Evolutionary conservation across 345 rosid species (phyloP), one percentile per base, ranked within the genome.

Genomic region (Nephelium lappaceum): DNA sequence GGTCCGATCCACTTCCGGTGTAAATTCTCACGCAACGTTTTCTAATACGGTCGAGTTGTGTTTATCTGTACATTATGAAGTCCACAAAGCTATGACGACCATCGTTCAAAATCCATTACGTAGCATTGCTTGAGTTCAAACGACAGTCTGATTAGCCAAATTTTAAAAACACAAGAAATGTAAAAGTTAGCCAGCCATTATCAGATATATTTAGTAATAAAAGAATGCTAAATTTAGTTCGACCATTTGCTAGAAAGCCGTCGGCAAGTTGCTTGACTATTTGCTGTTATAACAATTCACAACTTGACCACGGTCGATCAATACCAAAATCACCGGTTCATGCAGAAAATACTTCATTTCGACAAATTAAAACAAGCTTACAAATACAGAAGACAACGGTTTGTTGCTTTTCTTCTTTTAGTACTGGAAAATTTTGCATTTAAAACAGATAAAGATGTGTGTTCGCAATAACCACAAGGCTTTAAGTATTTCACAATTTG

Each of bases 1-100:
- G 97, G 97, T 47, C 86, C 15, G 80, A 86, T 74, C 87, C 81
- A 15, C 69, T 76, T 19, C 77, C 84, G 16, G 11, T 61, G 62
- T 87, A 83, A 75, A 69, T 68, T 81, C 60, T 41, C 69, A 31
- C 55, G 58, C 23, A 18, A 53, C 47, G 63, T 38, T 41, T 18
- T 19, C 51, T 8, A 43, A 19, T 5, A 23, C 47, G 2, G 45
- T 45, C 51, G 24, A 18, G 3, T 23, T 11, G 21, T 45, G 61
- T 27, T 53, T 45, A 27, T 47, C 25, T 31, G 65, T 23, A 23
- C 42, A 19, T 41, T 69, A 15, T 25, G 41, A 27, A 27, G 47
- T 45, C n/a, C 63, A 49, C 16, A 58, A 7, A 43, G 21, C 12
- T 19, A 19, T 6, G 25, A 24, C 36, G 8, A 11, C n/a, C 58